A percentile compares a stretch with the other conserved stretches of the same genome.
Evolutionary conservation across 2,329 filamentous ascomycete species (phyloP).

Genomic region (Ramichloridium luteum): DNA sequence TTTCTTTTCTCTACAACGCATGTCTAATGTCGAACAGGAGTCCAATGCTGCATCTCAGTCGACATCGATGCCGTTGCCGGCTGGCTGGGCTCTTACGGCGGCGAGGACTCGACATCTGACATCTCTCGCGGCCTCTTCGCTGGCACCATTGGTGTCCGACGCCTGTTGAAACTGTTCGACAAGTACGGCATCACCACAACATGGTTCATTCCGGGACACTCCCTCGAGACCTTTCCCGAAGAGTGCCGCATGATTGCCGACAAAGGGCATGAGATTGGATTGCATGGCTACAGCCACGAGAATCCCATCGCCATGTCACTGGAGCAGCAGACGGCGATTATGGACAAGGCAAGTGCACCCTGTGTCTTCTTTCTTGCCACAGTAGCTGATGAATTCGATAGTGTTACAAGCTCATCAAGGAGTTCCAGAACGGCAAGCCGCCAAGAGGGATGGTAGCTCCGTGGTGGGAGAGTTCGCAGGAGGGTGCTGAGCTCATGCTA

Average conservation of each 20-base stretch:
- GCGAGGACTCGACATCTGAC: slow-evolving; percentile 59
- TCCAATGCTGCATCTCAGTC: slow-evolving; percentile 33
- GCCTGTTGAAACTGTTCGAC: slow-evolving; percentile 57
- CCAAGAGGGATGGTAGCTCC: slow-evolving; percentile 62
- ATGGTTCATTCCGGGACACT: slow-evolving; percentile 54
- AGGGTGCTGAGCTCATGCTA: slow-evolving; percentile 53
- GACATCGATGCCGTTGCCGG: slow-evolving; percentile 67
- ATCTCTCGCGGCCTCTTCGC: slow-evolving; percentile 57
- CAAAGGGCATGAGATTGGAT: slow-evolving; percentile 52
- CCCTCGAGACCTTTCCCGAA: slow-evolving; percentile 53
- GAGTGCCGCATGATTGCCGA: slow-evolving; percentile 51
- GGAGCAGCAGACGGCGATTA: slow-evolving; percentile 62
- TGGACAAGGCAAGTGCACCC: slow-evolving; percentile 42
- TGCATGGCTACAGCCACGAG: slow-evolving; percentile 64
- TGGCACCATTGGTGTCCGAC: slow-evolving; percentile 52
- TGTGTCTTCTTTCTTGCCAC: neutral
- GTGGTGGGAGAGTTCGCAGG: slow-evolving; percentile 61
- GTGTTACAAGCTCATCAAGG: slow-evolving; percentile 57
- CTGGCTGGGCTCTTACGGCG: slow-evolving; percentile 64
- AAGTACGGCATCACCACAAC: slow-evolving; percentile 61
- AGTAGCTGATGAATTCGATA: neutral
- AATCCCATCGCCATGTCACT: slow-evolving; percentile 60
- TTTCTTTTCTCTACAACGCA: neutral
- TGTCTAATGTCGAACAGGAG: slow-evolving; percentile 12
- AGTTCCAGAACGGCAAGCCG: slow-evolving; percentile 56